phyloP scores from a whole-genome alignment of 2,329 filamentous ascomycete species.

The Septoria linicola region DNA sequence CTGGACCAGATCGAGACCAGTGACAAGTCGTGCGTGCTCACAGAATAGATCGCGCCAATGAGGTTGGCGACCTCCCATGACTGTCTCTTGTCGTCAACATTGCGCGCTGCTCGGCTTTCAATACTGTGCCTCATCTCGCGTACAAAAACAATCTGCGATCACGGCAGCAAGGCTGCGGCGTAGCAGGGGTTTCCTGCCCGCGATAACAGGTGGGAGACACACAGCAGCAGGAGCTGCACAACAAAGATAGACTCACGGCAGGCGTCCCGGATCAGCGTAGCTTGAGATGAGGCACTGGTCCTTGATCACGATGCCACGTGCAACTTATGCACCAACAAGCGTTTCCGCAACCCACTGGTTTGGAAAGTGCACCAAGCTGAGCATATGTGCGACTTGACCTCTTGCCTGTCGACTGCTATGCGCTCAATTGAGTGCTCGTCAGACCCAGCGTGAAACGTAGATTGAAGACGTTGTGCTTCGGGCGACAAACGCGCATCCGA shows the following conservation, averaged over 20 bases:
- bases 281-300: constrained; percentile 22
- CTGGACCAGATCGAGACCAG: no score
- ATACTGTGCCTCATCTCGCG: constrained; percentile 25
- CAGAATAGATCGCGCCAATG: constrained; percentile 6
- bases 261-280: constrained; percentile 32
- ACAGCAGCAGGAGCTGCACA: constrained; percentile 17
- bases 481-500: no score
- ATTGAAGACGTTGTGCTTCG: not conserved
- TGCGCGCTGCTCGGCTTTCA: not conserved
- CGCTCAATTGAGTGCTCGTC: not conserved
- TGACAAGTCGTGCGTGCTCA: no score
- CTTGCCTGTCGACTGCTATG: constrained; percentile 11
- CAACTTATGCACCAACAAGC: constrained; percentile 21
- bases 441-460: constrained; percentile 11
- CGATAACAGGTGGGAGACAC: not conserved
- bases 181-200: constrained; percentile 12
- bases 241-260: constrained; percentile 30
- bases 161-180: constrained; percentile 22
- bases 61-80: not conserved
- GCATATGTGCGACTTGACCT: constrained; percentile 19
- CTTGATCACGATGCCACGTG: constrained; percentile 28
- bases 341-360: constrained; percentile 18
- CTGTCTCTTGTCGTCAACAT: constrained; percentile 8
- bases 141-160: constrained; percentile 21
- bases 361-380: constrained; percentile 7